Percentiles rank a stretch among this genome's conserved stretches.
phyloP scores from a whole-genome alignment of 225 moss, liverwort and hornwort genomes.

The Polytrichum commune region DNA sequence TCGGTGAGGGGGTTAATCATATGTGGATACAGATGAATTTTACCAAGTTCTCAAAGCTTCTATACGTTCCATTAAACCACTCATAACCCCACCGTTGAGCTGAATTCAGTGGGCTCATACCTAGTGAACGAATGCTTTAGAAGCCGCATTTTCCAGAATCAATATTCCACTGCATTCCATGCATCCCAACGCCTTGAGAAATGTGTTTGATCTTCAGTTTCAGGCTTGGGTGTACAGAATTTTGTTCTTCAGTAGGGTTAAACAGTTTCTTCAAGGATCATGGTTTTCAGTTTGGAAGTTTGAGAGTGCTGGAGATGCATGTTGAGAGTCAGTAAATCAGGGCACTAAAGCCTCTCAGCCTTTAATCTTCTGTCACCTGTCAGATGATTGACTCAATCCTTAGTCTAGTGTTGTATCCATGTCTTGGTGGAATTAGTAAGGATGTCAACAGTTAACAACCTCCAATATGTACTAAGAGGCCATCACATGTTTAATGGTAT shows the following conservation, averaged over 20 bases:
- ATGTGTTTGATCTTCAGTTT: constrained; percentile 23
- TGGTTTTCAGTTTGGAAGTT: constrained; percentile 17
- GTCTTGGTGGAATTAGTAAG: constrained; percentile 14
- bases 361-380: constrained; percentile 44
- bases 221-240: constrained; percentile 22
- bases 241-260: not conserved
- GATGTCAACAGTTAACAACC: constrained; percentile 4
- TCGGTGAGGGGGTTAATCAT: not conserved
- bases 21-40: not conserved
- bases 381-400: constrained; percentile 42
- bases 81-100: constrained; percentile 15
- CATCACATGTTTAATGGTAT: not conserved
- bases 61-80: constrained; percentile 1
- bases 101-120: constrained; percentile 29
- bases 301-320: constrained; percentile 21
- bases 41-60: constrained; percentile 11
- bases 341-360: constrained; percentile 32
- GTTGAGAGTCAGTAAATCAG: constrained; percentile 24
- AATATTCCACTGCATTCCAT: constrained; percentile 36
- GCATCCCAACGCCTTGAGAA: constrained; percentile 23
- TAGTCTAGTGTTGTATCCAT: constrained; percentile 28
- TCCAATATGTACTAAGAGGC: constrained; percentile 1
- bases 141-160: constrained; percentile 20
- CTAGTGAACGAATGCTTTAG: constrained; percentile 26
- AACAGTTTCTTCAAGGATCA: constrained; percentile 16